Base-by-base conservation (phyloP, 1,139 yeast species). In the Blastobotrys indianensis region DNA sequence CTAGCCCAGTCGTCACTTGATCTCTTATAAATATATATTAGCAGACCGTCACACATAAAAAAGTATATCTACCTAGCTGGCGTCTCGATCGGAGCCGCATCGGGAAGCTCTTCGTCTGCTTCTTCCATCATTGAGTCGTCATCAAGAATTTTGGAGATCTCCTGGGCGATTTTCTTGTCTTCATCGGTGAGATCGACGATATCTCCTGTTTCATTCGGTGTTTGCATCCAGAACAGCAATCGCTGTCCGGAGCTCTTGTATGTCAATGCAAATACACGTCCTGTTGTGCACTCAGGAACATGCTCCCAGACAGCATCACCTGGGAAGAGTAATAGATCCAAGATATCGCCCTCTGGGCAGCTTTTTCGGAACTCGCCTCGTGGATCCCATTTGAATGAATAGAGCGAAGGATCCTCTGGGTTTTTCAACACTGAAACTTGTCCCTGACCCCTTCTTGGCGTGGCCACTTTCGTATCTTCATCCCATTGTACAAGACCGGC, bases 181-280 rank as follows among this genome's bases (percentile, higher is more conserved):
- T 77, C 77, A 32, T 69, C 76, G 29, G 85, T 80, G 66, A 85
- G 75, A 59, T 76, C 75, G 46, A 69, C 60, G 39, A 60, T 45
- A 64, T 76, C 79, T 48, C 79, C 81, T 33, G 74, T 73, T 48
- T 74, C 77, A 51, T 78, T 79, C 34, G 77, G 73, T 55, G 84
- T 88, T 67, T 92, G 98, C 67, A 92, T 72, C 98, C 98, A 92
- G 66, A 82, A 92, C 65, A 90, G 73, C 60, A 79, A 78, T 63
- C 82, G 83, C 49, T 90, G 88, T 37, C 95, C 94, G 4, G 95
- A 84, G 52, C 92, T 80, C 58, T 77, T 72, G 64, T 88, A 88
- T 48, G 85, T 79, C 64, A 92, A 74, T 48, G 88, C 85, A 65
- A 83, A 84, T 25, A 92, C 88, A 53, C 98, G 73, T 9, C 97